Base-by-base conservation (phyloP, 1,284 basidiomycete species). In the Pascua sp. region DNA sequence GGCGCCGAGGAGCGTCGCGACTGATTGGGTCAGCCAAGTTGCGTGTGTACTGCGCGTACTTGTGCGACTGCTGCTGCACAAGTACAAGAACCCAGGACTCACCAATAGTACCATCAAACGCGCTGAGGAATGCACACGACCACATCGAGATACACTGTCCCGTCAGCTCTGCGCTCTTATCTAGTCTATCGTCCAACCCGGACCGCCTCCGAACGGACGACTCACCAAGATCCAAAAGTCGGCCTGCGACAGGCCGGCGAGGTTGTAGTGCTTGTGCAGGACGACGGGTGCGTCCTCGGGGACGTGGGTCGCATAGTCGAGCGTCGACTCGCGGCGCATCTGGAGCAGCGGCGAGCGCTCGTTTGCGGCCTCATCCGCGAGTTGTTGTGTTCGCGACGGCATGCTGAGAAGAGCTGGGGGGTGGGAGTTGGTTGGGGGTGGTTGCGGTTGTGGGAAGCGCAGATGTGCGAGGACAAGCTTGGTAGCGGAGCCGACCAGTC, bases 51-150 rank as follows among this genome's bases (percentile, higher is more conserved):
- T 7, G 24, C 24, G 24, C 4, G 24, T 32, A 7, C 24, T 32
- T 32, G 24, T 32, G 24, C 4, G 7, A 1, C 40, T 12, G 49
- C n/a, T 9, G 37, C 9, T 37, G 13, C 24, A 32, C 43, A n/a
- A 18, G n/a, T 2, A 41, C 24, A 7, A 32, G 24, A 7, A 32
- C 7, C n/a, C 24, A 18, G 38, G 15, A 49, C 55, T 3, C 42
- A 59, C 57, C 58, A 16, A 73, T 60, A 7, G 72, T 74, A 84
- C 89, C 88, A 71, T 92, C 89, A 64, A 92, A 82, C 49, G 89
- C 86, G 63, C 86, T 87, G 44, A 92, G 80, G 70, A 92, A 86
- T 1, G 66, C 63, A 38, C 66, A 65, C 32, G 54, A 63, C 72
- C 72, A 75, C 46, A 75, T 51, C 13, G 67, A 65, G 13, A 62